A percentile compares a stretch with the other conserved stretches of the same genome.
Evolutionary conservation across 139 green algal genomes (phyloP).

Genomic region (Chlorella sp.): DNA sequence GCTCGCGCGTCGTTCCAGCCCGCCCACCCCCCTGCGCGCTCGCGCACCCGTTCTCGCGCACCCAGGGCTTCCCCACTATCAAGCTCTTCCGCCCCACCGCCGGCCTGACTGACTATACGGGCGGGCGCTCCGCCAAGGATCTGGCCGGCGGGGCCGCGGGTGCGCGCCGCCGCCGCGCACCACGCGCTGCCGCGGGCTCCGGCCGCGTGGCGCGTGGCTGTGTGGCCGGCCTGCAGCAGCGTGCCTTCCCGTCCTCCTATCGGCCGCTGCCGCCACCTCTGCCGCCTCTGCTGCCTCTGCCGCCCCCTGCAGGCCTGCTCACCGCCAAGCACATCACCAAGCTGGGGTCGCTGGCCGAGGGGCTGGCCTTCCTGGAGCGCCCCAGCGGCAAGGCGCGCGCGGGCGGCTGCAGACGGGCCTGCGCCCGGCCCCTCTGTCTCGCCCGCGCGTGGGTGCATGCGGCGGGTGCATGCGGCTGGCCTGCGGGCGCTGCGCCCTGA

Average conservation of each 20-base stretch:
- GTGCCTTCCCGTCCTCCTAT: not conserved
- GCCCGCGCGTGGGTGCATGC: not conserved
- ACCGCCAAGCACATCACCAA: conserved; percentile 13
- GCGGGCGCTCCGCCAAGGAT: conserved; percentile 16
- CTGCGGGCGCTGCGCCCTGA: not conserved
- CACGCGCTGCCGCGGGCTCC: too few species aligned
- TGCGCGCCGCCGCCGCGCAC: too few species aligned
- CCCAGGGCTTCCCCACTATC: conserved; percentile 52
- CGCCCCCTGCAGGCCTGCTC: conserved; percentile 3
- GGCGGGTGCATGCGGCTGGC: not conserved
- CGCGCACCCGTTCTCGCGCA: not conserved
- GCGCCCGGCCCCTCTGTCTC: not conserved
- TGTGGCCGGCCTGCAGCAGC: not conserved
- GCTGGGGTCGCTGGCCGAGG: conserved; percentile 3
- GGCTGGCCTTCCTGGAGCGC: conserved; percentile 24
- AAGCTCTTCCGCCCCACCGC: conserved; percentile 33
- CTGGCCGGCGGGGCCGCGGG: conserved; percentile 7
- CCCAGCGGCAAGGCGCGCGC: conserved; percentile 21
- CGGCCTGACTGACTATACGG: conserved; percentile 6
- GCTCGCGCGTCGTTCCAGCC: not conserved
- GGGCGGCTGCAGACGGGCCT: not conserved
- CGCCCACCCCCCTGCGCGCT: not conserved
- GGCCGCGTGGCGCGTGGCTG: too few species aligned
- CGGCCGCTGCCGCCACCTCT: not conserved
- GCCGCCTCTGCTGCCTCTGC: not conserved